A percentile compares a stretch with the other conserved stretches of the same genome.
Evolutionary conservation across 2,329 filamentous ascomycete species (phyloP).

Genomic region (Lachnellula hyalina): DNA sequence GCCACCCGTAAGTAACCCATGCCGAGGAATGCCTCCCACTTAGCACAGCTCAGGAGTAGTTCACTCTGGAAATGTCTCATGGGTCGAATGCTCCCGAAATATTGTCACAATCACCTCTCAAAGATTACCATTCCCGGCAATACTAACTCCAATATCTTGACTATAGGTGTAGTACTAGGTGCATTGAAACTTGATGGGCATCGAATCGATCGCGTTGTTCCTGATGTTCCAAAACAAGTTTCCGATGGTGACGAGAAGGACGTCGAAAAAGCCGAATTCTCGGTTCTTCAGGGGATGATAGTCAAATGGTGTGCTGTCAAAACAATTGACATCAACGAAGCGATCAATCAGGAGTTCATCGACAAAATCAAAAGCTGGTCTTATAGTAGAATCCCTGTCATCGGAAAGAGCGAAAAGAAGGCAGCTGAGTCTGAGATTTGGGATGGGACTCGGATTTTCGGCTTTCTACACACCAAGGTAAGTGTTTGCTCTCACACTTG

Average conservation of each 20-base stretch:
- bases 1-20: conserved; percentile 8
- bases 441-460: conserved; percentile 17
- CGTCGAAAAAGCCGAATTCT: conserved; percentile 19
- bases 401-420: conserved; percentile 7
- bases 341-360: conserved; percentile 22
- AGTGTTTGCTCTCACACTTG: neutral
- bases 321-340: conserved; percentile 23
- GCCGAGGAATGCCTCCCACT: too few species aligned
- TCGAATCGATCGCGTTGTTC: conserved; percentile 13
- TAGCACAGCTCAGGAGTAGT: too few species aligned
- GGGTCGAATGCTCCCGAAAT: too few species aligned
- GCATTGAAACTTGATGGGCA: conserved; percentile 22
- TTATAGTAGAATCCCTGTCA: conserved; percentile 27
- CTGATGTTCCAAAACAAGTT: neutral
- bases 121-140: too few species aligned
- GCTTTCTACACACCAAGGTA: conserved; percentile 27
- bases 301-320: conserved; percentile 23
- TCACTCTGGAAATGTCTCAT: too few species aligned
- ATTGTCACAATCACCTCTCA: too few species aligned
- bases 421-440: conserved; percentile 1
- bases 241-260: conserved; percentile 10
- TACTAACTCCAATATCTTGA: too few species aligned
- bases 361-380: conserved; percentile 23
- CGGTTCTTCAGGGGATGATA: conserved; percentile 12
- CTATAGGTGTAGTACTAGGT: conserved; percentile 16